Conservation (phyloP, 2,329 filamentous ascomycete species). For the Ophiostoma triangulosporum region DNA sequence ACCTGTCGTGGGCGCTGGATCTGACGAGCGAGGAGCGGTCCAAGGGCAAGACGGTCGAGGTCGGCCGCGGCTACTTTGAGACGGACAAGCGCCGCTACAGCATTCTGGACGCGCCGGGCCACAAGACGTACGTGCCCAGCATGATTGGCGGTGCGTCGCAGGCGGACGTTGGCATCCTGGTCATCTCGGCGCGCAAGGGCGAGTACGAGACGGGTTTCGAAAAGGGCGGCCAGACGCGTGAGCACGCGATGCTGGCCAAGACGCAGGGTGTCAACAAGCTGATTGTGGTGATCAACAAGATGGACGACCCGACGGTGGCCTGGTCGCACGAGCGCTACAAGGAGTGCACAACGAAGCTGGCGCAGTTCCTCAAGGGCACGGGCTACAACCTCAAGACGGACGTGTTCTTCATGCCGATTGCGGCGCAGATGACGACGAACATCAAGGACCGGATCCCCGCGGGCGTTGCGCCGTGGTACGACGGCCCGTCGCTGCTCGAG, state of each 20-base stretch:
- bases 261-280: conserved; percentile 97
- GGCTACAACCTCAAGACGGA: conserved; percentile 93
- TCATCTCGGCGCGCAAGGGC: conserved; percentile 92
- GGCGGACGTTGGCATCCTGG: conserved; percentile 85
- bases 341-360: conserved; percentile 83
- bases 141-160: conserved; percentile 93
- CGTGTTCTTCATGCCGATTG: conserved; percentile 90
- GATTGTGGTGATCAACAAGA: conserved; percentile 93
- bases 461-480: conserved; percentile 67
- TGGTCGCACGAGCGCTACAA: conserved; percentile 90
- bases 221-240: conserved; percentile 85
- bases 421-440: conserved; percentile 70
- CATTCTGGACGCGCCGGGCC: conserved; percentile 89
- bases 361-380: conserved; percentile 76
- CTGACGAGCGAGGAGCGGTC: conserved; percentile 90
- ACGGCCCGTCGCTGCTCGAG: conserved; percentile 82
- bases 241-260: conserved; percentile 86
- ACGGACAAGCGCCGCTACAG: conserved; percentile 93
- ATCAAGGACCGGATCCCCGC: conserved; percentile 81
- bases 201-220: conserved; percentile 99
- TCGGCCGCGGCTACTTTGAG: conserved; percentile 91
- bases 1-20: conserved; percentile 96
- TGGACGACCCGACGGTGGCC: conserved; percentile 93
- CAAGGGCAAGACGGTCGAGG: conserved; percentile 97
- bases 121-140: conserved; percentile 95